Percentiles rank a stretch among this genome's conserved stretches.
phyloP scores from a whole-genome alignment of 176 grass and related monocot species.

The Cenchrus fungigraminus region DNA sequence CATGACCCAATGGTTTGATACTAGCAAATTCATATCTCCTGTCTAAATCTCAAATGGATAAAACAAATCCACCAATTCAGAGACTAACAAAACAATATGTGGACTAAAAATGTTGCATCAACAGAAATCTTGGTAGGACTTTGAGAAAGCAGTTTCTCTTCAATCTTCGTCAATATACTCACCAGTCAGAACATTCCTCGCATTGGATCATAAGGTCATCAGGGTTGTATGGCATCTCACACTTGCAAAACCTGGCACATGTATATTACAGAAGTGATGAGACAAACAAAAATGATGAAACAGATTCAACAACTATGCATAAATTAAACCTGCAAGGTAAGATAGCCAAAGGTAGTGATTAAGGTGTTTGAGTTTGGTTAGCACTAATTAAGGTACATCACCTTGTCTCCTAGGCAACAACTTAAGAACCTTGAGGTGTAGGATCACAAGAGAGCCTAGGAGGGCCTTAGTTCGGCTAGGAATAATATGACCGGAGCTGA shows the following conservation, averaged over 20 bases:
- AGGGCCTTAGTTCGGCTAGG: neutral
- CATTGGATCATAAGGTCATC: constrained; percentile 99
- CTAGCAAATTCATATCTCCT: neutral
- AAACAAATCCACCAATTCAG: neutral
- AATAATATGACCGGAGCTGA: neutral
- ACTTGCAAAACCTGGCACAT: constrained; percentile 93
- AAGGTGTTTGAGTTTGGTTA: neutral
- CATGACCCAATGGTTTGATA: neutral
- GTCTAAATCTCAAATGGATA: neutral
- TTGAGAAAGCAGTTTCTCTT: constrained; percentile 7
- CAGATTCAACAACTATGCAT: constrained; percentile 7
- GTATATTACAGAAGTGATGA: constrained; percentile 35
- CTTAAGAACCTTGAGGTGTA: neutral
- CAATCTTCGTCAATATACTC: constrained; percentile 34
- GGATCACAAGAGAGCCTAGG: neutral
- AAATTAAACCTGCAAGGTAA: neutral
- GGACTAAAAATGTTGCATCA: neutral
- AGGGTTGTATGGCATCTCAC: constrained; percentile 99
- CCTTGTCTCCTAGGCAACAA: neutral
- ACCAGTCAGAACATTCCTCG: constrained; percentile 95
- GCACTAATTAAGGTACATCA: neutral
- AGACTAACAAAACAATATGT: neutral
- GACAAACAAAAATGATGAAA: constrained; percentile 36
- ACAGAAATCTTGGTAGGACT: neutral
- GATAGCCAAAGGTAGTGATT: neutral